These are phyloP conservation scores for Geotrichum macrosporum DNA, from an alignment of 1,139 yeast species.

Conservation along the genomic window DNA sequence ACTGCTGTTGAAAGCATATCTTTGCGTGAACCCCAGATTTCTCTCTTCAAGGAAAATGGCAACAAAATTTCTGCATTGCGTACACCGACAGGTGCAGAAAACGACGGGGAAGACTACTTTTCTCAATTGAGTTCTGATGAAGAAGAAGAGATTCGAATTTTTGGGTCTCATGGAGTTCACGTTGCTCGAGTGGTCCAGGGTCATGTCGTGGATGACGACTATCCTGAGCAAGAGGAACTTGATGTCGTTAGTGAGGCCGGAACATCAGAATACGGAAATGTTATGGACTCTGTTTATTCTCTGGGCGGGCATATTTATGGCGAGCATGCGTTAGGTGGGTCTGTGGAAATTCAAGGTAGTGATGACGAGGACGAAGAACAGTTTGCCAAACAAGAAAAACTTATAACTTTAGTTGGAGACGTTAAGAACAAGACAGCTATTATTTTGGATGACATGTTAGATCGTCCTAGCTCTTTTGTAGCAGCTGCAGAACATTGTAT, in stretches of 20 bases:
- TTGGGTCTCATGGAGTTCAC: slow-evolving; percentile 74
- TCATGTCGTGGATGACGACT: slow-evolving; percentile 91
- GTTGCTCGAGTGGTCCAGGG: slow-evolving; percentile 95
- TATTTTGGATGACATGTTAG: slow-evolving; percentile 93
- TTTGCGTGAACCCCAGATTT: background rate
- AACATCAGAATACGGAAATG: slow-evolving; percentile 18
- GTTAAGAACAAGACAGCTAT: slow-evolving; percentile 88
- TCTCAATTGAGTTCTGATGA: slow-evolving; percentile 39
- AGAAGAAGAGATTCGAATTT: slow-evolving; percentile 63
- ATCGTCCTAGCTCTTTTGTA: slow-evolving; percentile 86
- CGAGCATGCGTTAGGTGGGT: slow-evolving; percentile 67
- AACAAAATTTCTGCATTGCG: slow-evolving; percentile 50
- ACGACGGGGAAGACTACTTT: slow-evolving; percentile 58
- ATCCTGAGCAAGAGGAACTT: slow-evolving; percentile 37
- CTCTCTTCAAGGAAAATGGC: slow-evolving; percentile 41
- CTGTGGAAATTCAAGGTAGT: slow-evolving; percentile 75
- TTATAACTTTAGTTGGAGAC: slow-evolving; percentile 94
- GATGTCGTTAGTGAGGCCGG: slow-evolving; percentile 18
- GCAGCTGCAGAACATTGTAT: slow-evolving; percentile 98
- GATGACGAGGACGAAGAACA: slow-evolving; percentile 64
- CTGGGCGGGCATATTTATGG: slow-evolving; percentile 1
- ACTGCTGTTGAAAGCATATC: slow-evolving; percentile 12
- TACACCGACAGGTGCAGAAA: slow-evolving; percentile 1
- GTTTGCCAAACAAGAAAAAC: slow-evolving; percentile 50
- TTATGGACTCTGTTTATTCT: slow-evolving; percentile 14